A percentile compares a stretch with the other conserved stretches of the same genome.
Conservation (phyloP, 2,329 filamentous ascomycete genomes). For the Pseudopyrenochaeta lycopersici region DNA sequence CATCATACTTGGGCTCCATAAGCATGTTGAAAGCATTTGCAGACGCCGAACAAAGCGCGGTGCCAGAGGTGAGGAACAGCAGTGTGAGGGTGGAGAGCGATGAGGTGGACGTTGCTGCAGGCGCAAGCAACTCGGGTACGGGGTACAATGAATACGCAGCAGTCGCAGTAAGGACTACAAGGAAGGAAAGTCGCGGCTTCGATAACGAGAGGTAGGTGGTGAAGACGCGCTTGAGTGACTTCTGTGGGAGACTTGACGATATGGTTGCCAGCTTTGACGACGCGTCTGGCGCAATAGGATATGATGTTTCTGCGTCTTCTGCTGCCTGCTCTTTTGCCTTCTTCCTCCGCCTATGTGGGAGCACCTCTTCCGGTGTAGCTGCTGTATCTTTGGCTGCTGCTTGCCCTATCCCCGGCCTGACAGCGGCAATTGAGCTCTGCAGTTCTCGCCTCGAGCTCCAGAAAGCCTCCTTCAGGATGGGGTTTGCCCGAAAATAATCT, state of each 20-base stretch:
- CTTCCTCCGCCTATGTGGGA: slow-evolving; percentile 47
- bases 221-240: slow-evolving; percentile 70
- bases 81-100: slow-evolving; percentile 91
- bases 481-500: slow-evolving; percentile 52
- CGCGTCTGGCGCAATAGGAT: slow-evolving; percentile 63
- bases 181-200: slow-evolving; percentile 92
- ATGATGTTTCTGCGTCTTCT: slow-evolving; percentile 32
- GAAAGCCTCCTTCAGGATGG: slow-evolving; percentile 43
- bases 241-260: slow-evolving; percentile 64
- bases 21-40: slow-evolving; percentile 98
- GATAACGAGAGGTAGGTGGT: slow-evolving; percentile 88
- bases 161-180: slow-evolving; percentile 90
- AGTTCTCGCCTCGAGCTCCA: slow-evolving; percentile 38
- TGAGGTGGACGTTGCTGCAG: slow-evolving; percentile 72
- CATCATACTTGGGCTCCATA: slow-evolving; percentile 89
- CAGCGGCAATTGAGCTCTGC: slow-evolving; percentile 39
- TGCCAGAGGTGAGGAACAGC: slow-evolving; percentile 89
- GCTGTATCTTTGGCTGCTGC: slow-evolving; percentile 16
- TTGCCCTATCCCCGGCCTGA: slow-evolving; percentile 13
- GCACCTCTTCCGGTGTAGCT: slow-evolving; percentile 32
- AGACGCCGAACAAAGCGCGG: slow-evolving; percentile 85
- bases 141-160: slow-evolving; percentile 93
- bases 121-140: slow-evolving; percentile 82
- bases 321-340: slow-evolving; percentile 35
- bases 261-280: slow-evolving; percentile 67